phyloP scores from a whole-genome alignment of 306 rosid species.

The Astragalus membranaceus region DNA sequence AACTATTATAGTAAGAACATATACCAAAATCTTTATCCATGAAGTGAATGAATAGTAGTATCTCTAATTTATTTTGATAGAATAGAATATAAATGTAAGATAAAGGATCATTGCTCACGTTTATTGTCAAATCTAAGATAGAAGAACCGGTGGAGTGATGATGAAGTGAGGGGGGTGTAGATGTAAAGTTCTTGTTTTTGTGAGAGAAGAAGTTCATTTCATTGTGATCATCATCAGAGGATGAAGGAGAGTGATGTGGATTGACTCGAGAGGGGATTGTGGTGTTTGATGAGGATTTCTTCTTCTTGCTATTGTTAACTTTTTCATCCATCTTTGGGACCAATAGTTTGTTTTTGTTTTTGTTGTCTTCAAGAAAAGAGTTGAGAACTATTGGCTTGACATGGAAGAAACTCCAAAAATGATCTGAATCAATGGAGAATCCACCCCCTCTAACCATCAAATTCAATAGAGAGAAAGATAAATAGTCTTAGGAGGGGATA shows the following conservation, averaged over 20 bases:
- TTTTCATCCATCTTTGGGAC: slow-evolving; percentile 31
- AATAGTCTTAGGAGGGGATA: neutral
- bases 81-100: too few species aligned
- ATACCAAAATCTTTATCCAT: too few species aligned
- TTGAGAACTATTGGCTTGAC: slow-evolving; percentile 47
- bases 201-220: slow-evolving; percentile 70
- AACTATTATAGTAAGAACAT: too few species aligned
- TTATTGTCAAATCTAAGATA: slow-evolving; percentile 32
- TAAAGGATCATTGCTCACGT: neutral
- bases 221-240: slow-evolving; percentile 24
- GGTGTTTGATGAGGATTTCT: slow-evolving; percentile 5
- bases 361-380: slow-evolving; percentile 47
- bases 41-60: too few species aligned
- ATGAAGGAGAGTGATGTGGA: slow-evolving; percentile 36
- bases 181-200: slow-evolving; percentile 7
- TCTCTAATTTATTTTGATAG: too few species aligned
- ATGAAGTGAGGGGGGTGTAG: neutral
- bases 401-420: slow-evolving; percentile 27
- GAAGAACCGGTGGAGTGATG: slow-evolving; percentile 13
- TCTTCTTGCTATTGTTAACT: neutral
- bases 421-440: slow-evolving; percentile 95
- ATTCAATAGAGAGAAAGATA: slow-evolving; percentile 26
- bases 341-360: neutral
- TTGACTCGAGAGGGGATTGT: slow-evolving; percentile 55
- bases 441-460: slow-evolving; percentile 73